phyloP scores from a whole-genome alignment of 257 asterid genomes.

The Coffea canephora region DNA sequence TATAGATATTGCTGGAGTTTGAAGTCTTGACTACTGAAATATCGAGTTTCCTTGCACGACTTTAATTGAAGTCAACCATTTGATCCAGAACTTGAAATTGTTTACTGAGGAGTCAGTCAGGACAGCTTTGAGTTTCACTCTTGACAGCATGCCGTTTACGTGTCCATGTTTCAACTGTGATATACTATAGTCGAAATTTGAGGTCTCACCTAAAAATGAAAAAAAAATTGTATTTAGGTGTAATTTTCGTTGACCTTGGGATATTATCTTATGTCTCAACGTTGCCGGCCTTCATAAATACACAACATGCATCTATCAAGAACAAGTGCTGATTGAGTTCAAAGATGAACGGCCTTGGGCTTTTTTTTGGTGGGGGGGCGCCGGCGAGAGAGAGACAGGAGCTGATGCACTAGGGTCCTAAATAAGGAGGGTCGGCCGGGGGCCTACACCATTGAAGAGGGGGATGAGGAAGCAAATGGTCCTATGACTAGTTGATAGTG shows the following conservation, averaged over 20 bases:
- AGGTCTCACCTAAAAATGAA: too few species aligned
- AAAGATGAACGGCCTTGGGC: background rate
- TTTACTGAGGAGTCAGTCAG: background rate
- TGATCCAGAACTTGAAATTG: background rate
- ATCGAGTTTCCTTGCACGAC: constrained; percentile 16
- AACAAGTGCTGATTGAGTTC: background rate
- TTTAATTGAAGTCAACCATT: constrained; percentile 12
- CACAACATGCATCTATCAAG: background rate
- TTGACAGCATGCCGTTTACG: background rate
- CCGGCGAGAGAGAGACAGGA: background rate
- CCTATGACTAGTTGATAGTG: constrained; percentile 13
- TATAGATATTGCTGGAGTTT: background rate
- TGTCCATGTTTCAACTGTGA: background rate
- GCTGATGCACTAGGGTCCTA: background rate
- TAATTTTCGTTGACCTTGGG: constrained; percentile 23
- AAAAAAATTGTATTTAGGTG: background rate
- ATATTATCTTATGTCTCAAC: background rate
- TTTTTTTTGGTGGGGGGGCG: background rate
- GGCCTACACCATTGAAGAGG: constrained; percentile 18
- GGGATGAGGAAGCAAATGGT: constrained; percentile 22
- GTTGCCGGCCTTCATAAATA: background rate
- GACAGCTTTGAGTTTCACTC: background rate
- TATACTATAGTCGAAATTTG: background rate
- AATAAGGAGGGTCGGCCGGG: background rate
- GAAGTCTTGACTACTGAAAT: background rate